phyloP scores from a whole-genome alignment of 352 stramenopile genomes.

The Globisporangium recalcitrans region DNA sequence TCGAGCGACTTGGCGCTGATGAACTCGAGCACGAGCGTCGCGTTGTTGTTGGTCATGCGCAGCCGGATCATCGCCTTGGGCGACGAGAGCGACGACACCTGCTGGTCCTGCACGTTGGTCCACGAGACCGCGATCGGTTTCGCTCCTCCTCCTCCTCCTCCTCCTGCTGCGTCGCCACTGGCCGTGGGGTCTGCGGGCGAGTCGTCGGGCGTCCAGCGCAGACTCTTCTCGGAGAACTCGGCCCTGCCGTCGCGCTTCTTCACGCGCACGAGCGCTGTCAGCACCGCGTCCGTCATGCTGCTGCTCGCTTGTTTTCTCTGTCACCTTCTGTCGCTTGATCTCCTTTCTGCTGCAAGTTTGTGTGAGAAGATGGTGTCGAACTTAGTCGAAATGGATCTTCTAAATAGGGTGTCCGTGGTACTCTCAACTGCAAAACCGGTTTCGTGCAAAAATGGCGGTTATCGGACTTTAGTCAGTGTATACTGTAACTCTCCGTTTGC shows the following conservation, averaged over 20 bases:
- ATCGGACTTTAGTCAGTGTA: background rate
- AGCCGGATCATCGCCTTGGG: constrained; percentile 82
- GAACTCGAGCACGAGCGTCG: constrained; percentile 72
- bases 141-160: constrained; percentile 10
- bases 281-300: constrained; percentile 12
- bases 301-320: background rate
- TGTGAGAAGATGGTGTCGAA: background rate
- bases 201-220: constrained; percentile 54
- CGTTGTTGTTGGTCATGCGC: constrained; percentile 54
- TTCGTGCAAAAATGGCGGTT: too few species aligned
- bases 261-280: constrained; percentile 60
- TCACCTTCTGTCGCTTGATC: constrained; percentile 1
- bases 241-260: constrained; percentile 75
- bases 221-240: constrained; percentile 49
- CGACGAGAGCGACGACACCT: constrained; percentile 68
- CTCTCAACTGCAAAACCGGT: too few species aligned
- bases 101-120: constrained; percentile 71
- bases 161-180: background rate
- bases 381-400: background rate
- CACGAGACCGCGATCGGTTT: constrained; percentile 57
- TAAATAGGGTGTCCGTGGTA: background rate
- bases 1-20: constrained; percentile 41
- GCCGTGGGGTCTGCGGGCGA: constrained; percentile 15
- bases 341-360: background rate
- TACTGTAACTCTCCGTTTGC: background rate